Base-by-base conservation (phyloP, 495 filamentous ascomycete genomes). In the Aspergillus avenaceus region DNA sequence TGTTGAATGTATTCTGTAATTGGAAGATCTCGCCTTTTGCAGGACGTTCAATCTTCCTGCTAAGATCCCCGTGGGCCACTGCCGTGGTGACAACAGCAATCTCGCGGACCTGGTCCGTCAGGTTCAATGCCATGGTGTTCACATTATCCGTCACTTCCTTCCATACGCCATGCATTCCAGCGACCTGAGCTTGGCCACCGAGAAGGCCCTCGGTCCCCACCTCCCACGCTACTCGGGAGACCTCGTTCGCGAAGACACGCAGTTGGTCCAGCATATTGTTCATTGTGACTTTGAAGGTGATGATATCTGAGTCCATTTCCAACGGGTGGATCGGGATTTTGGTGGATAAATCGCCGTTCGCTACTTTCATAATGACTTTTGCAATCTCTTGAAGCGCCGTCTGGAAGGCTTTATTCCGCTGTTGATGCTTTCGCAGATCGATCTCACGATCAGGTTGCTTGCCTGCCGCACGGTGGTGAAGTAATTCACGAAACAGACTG, bases 261-360 rank as follows among this genome's bases (percentile, higher is more conserved):
- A 98, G 78, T 72, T 98, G 93, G 63, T 97, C 93, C 81, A 97
- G 95, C 93, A 99, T 99, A 46, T 85, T 95, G 62, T 99, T 99
- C 73, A 77, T 85, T 11, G 91, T 97, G 48, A 88, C 84, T 74
- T 99, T 99, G 80, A 99, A 99, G 3, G 87, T 92, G 14, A 88
- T 90, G 60, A 99, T 99, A 76, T 99, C 95, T 1, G 93, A 91
- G 77, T 99, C 93, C 88, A 97, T 93, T 69, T 99, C 93, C 57
- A 91, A 82, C 7, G 88, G 87, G 64, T 97, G 92, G 59, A 99
- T 93, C 38, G 91, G 84, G 44, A 97, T 93, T 70, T 97, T 97
- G 78, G 95, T 96, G 65, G 90, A 95, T 43, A 99, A 76, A 64
- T 99, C 93, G 70, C 93, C 93, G 54, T 91, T 88, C 44, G 93